Evolutionary conservation across 2,329 filamentous ascomycete genomes (phyloP).

Genomic region (Erysiphe pulchra): DNA sequence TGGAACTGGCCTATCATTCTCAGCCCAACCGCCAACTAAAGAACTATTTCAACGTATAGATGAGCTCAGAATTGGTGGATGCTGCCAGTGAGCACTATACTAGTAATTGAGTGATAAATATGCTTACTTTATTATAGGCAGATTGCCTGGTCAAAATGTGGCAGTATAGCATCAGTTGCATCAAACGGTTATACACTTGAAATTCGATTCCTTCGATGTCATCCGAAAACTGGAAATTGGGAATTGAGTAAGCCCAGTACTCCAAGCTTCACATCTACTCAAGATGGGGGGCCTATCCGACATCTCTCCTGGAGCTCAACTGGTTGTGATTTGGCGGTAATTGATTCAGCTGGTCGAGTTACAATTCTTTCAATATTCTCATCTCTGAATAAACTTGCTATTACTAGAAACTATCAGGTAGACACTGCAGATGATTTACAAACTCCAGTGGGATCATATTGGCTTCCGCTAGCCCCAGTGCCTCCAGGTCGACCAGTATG

Average conservation of each 20-base stretch:
- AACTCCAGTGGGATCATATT: constrained; percentile 61
- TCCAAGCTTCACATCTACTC: constrained; percentile 31
- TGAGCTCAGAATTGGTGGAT: constrained; percentile 49
- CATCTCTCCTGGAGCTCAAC: constrained; percentile 60
- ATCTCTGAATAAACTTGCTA: constrained; percentile 45
- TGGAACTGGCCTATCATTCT: constrained; percentile 30
- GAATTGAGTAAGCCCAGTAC: constrained; percentile 45
- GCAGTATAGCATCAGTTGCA: constrained; percentile 61
- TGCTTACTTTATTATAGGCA: constrained; percentile 24
- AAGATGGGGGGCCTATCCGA: constrained; percentile 39
- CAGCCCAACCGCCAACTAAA: constrained; percentile 29
- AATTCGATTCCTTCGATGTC: constrained; percentile 45
- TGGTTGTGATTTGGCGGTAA: constrained; percentile 56
- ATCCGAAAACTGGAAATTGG: constrained; percentile 48
- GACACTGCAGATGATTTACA: constrained; percentile 49
- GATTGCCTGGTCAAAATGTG: constrained; percentile 69
- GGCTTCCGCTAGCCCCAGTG: constrained; percentile 28
- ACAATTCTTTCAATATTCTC: constrained; percentile 46
- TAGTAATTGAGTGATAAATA: not conserved
- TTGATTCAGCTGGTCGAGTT: constrained; percentile 57
- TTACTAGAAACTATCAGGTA: constrained; percentile 31
- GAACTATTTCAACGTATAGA: constrained; percentile 49
- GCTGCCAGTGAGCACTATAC: constrained; percentile 47
- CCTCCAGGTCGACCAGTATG: constrained; percentile 10
- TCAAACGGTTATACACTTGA: constrained; percentile 44